Evolutionary conservation across 1,284 basidiomycete species (phyloP), one percentile per base, ranked within the genome.

Genomic region (Sphaerobolus stellatus): DNA sequence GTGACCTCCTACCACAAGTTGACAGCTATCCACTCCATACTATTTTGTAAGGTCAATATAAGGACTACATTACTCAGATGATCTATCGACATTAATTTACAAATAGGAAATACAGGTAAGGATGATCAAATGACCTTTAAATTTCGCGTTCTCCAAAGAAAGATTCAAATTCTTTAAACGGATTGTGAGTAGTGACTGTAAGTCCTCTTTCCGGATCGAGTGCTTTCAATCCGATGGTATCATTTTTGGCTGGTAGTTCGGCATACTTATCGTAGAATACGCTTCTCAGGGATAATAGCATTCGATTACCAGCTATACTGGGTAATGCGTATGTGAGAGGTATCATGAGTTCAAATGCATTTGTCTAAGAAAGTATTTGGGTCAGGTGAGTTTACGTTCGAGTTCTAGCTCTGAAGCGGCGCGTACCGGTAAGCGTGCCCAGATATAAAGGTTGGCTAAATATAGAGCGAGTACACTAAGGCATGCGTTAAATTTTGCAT

Each of bases 261-360:
- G 18, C 16, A 22, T 53, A 44, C 20, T 48, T 31, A 18, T 28
- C 20, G 43, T 53, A 53, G 30, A 53, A 53, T 34, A 53, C 45
- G 24, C 52, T 53, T 33, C 52, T 46, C 14, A 53, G 45, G 7
- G 52, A 53, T 4, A 53, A 44, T 24, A 53, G 52, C 52, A 53
- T 53, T n/a, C 52, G 28, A 29, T 53, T 53, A 11, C 52, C 52
- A 33, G 52, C 52, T 13, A 53, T 36, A 29, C 52, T 53, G 18
- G 52, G 52, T n/a, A 53, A 34, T 6, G 52, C 52, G 18, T 48
- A 53, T n/a, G 52, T 53, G 45, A 53, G 52, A n/a, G 52, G 52
- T 18, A 53, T 53, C 16, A 53, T 18, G 18, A 53, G 31, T 25
- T 53, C 52, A 28, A 34, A 53, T 30, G 45, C 25, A 38, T 40